Base-by-base conservation (phyloP, 2,329 filamentous ascomycete species). In the Ophiostoma ips region DNA sequence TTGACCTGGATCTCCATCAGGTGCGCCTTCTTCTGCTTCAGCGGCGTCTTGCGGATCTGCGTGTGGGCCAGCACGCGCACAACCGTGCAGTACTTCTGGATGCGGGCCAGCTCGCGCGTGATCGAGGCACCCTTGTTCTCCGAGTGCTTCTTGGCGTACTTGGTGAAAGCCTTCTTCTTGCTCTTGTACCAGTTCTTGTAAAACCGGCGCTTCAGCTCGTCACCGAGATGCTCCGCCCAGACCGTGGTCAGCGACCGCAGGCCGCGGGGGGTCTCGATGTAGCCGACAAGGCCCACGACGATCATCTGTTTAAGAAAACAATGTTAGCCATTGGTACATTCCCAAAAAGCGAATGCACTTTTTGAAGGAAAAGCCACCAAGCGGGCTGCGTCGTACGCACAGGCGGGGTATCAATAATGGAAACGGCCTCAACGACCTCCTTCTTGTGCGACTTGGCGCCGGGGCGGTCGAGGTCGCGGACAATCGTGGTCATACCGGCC, bases 181-280 rank as follows among this genome's bases (percentile, higher is more conserved):
- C 83, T 88, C 85, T 95, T 95, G 86, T 98, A 98, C 92, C 92
- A 98, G 85, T 98, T 98, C 88, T 96, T 96, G 87, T 98, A 98
- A 87, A 98, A 98, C 70, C 92, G 87, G 67, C 92, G 87, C 84
- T 95, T 95, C 73, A 98, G 70, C 77, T 96, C 92, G 73, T 98
- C 92, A 75, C 85, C 87, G 73, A 98, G 74, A 73, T 98, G 92
- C 83, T 96, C 92, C 68, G 92, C 92, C 92, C 92, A 98, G 70
- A 98, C 87, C 68, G 92, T 96, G 71, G 89, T 95, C 73, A 98
- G 88, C 61, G 92, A 98, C 72, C 92, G 90, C 67, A 98, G 88
- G 76, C 92, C 92, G 67, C 92, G 92, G 72, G 92, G 92, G 69
- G 92, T 98, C 81, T 98, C 92, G 74, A 98, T 95, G 81, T 98